Evolutionary conservation across 306 rosid species (phyloP).

Genomic region (Cucumis melo): DNA sequence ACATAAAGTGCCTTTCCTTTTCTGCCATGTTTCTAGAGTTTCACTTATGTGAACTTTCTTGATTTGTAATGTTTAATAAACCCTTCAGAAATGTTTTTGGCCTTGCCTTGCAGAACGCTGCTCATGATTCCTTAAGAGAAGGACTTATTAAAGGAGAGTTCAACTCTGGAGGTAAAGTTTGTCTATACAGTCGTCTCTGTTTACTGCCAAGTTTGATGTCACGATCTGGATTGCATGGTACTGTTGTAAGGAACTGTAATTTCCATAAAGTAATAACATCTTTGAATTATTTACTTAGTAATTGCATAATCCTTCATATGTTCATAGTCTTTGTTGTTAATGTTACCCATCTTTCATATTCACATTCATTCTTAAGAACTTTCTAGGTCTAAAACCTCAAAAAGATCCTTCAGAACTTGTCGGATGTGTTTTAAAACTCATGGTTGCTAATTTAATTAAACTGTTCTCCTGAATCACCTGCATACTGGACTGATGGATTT

Average conservation of each 20-base stretch:
- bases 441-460: background rate
- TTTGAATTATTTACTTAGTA: background rate
- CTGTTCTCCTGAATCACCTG: background rate
- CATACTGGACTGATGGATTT: background rate
- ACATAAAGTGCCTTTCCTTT: background rate
- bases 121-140: slow-evolving; percentile 70
- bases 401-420: background rate
- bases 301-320: background rate
- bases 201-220: background rate
- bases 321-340: background rate
- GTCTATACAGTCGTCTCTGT: background rate
- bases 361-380: background rate
- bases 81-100: background rate
- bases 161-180: slow-evolving; percentile 44
- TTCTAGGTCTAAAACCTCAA: background rate
- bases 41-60: background rate
- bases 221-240: background rate
- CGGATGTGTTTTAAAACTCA: background rate
- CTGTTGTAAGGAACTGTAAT: background rate
- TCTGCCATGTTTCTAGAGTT: background rate
- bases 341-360: background rate
- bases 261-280: background rate
- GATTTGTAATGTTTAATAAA: background rate
- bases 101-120: slow-evolving; percentile 63
- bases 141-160: slow-evolving; percentile 39